Conservation (phyloP, 2,329 filamentous ascomycete genomes). For the Shiraia sp. region DNA sequence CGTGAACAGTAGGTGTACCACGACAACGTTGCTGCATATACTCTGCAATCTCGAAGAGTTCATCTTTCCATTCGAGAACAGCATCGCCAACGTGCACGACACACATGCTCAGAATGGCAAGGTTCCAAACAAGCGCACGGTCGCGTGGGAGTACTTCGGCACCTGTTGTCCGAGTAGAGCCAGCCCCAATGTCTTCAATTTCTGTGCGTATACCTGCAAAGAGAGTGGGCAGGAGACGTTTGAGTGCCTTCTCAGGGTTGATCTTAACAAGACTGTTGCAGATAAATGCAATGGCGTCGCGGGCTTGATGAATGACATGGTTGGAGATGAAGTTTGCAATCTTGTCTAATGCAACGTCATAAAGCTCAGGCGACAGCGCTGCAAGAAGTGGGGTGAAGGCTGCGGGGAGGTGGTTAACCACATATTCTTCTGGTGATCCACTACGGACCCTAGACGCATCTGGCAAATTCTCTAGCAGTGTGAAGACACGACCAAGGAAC, state of each 20-base stretch:
- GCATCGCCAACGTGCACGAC: conserved; percentile 93
- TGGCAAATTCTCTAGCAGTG: conserved; percentile 89
- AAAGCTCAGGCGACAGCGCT: conserved; percentile 88
- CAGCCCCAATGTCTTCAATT: conserved; percentile 95
- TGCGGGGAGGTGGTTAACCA: conserved; percentile 92
- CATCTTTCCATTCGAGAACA: conserved; percentile 83
- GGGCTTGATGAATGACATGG: conserved; percentile 94
- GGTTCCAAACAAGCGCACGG: conserved; percentile 91
- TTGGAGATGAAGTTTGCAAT: conserved; percentile 87
- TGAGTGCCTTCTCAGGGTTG: conserved; percentile 89
- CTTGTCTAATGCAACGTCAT: conserved; percentile 89
- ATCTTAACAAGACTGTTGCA: conserved; percentile 96
- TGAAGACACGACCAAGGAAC: conserved; percentile 92
- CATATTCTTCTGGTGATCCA: conserved; percentile 92
- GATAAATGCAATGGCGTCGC: conserved; percentile 98
- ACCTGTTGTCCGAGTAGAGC: conserved; percentile 90
- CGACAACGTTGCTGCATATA: conserved; percentile 98
- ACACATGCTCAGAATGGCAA: conserved; percentile 97
- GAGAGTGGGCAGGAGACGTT: conserved; percentile 86
- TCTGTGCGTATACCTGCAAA: conserved; percentile 92
- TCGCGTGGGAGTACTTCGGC: conserved; percentile 92
- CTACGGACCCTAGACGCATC: conserved; percentile 86
- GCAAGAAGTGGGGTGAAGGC: conserved; percentile 89
- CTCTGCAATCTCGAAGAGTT: conserved; percentile 86
- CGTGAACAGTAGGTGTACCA: conserved; percentile 90